A percentile compares a stretch with the other conserved stretches of the same genome.
These are phyloP conservation scores for Nakataea oryzae DNA, from an alignment of 2,329 filamentous ascomycete species.

Conservation along the genomic window DNA sequence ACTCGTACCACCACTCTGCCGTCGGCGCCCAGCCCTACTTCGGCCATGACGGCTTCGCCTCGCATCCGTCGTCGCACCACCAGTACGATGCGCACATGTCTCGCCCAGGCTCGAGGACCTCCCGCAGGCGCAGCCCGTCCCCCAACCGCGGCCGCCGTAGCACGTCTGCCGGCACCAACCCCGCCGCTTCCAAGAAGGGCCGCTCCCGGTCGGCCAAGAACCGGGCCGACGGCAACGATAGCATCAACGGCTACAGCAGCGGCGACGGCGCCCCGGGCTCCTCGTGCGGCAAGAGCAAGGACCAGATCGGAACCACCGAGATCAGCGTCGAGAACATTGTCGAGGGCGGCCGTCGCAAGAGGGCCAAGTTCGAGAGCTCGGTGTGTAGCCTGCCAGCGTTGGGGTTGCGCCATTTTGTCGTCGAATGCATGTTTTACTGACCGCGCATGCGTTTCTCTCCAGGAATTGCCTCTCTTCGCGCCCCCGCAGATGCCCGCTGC, in stretches of 20 bases:
- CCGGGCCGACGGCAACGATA: slow-evolving; percentile 57
- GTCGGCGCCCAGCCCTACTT: slow-evolving; percentile 42
- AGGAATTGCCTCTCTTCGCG: slow-evolving; percentile 94
- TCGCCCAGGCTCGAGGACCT: slow-evolving; percentile 59
- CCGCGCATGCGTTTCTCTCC: slow-evolving; percentile 9
- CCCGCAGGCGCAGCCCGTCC: slow-evolving; percentile 70
- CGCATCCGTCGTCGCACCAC: slow-evolving; percentile 27
- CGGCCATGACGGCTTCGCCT: slow-evolving; percentile 40
- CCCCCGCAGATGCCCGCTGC: slow-evolving; percentile 88
- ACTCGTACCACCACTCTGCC: slow-evolving; percentile 40
- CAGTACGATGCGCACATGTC: slow-evolving; percentile 52
- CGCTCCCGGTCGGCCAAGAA: slow-evolving; percentile 62
- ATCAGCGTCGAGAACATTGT: slow-evolving; percentile 98
- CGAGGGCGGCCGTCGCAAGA: slow-evolving; percentile 88
- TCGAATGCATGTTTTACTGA: neutral
- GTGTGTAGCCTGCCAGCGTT: slow-evolving; percentile 47
- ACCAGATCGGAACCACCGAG: slow-evolving; percentile 86
- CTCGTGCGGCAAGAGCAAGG: slow-evolving; percentile 66
- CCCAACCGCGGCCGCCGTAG: slow-evolving; percentile 67
- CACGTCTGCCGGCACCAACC: slow-evolving; percentile 53
- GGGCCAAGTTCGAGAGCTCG: slow-evolving; percentile 92
- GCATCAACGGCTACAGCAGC: slow-evolving; percentile 70
- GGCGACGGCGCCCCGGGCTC: slow-evolving; percentile 74
- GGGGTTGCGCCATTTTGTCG: neutral
- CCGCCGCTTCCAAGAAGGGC: slow-evolving; percentile 32